Conservation (phyloP, 495 filamentous ascomycete genomes). For the Annulohypoxylon stygium region DNA sequence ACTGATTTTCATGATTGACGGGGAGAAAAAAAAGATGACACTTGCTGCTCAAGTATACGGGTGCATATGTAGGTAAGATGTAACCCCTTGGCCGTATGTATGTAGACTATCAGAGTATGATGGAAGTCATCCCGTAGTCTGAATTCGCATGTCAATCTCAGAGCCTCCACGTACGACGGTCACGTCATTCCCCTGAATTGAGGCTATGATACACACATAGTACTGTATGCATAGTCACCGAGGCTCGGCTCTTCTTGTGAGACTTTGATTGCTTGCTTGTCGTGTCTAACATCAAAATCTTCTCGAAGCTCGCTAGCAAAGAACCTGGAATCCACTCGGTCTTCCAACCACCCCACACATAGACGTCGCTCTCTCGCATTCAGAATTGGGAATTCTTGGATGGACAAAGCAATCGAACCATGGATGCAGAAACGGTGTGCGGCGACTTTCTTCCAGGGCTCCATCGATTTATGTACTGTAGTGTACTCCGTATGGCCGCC, state of each 20-base stretch:
- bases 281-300: conserved; percentile 20
- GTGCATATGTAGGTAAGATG: conserved; percentile 9
- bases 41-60: conserved; percentile 16
- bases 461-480: conserved; percentile 25
- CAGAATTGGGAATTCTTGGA: conserved; percentile 21
- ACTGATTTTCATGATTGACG: neutral
- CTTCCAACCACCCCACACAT: conserved; percentile 9
- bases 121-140: conserved; percentile 19
- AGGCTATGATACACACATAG: conserved; percentile 9
- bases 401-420: conserved; percentile 36
- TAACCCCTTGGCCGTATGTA: neutral
- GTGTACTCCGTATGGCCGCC: conserved; percentile 39
- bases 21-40: conserved; percentile 11
- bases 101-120: conserved; percentile 16
- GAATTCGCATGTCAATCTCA: conserved; percentile 9
- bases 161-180: conserved; percentile 28
- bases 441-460: conserved; percentile 38
- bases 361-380: conserved; percentile 25
- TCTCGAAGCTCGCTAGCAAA: conserved; percentile 36
- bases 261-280: conserved; percentile 16
- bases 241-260: conserved; percentile 19
- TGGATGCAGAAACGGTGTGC: conserved; percentile 43
- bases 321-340: conserved; percentile 5
- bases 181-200: conserved; percentile 35
- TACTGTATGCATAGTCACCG: conserved; percentile 16